Evolutionary conservation across 345 rosid species (phyloP).

Genomic region (Trapa incisa): DNA sequence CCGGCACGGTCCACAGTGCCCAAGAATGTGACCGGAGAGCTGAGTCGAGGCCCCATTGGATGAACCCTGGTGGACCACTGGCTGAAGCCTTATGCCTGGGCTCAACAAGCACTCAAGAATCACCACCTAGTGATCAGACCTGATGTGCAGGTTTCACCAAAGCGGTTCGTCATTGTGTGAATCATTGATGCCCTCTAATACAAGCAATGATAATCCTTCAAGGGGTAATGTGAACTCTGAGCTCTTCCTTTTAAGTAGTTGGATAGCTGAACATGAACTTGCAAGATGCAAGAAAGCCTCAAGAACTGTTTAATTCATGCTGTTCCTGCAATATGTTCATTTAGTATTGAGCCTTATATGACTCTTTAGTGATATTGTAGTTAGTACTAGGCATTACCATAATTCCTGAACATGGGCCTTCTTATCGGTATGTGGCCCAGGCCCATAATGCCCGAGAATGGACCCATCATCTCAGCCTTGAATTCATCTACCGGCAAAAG

Average conservation of each 20-base stretch:
- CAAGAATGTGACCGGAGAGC: conserved; percentile 13
- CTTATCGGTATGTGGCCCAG: not conserved
- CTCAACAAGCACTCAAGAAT: conserved; percentile 13
- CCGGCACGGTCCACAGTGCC: not conserved
- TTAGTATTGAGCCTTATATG: not conserved
- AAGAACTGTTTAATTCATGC: not conserved
- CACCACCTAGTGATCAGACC: conserved; percentile 1
- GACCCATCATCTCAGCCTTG: not conserved
- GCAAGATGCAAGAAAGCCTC: not conserved
- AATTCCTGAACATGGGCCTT: not conserved
- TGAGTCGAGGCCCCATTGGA: conserved; percentile 26
- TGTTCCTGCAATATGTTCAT: not conserved
- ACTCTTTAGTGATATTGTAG: not conserved
- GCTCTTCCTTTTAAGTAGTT: no score
- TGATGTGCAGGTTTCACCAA: not conserved
- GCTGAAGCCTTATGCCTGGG: conserved; percentile 48
- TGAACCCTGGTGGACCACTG: conserved; percentile 35
- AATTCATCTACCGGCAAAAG: not conserved
- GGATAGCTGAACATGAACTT: not conserved
- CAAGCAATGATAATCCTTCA: not conserved
- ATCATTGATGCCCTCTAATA: not conserved
- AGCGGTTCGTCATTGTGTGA: not conserved
- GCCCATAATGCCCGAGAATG: not conserved
- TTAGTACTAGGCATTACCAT: no score
- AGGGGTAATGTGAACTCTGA: not conserved